Conservation (phyloP, 2,329 filamentous ascomycete species). For the Aspergillus sojae region DNA sequence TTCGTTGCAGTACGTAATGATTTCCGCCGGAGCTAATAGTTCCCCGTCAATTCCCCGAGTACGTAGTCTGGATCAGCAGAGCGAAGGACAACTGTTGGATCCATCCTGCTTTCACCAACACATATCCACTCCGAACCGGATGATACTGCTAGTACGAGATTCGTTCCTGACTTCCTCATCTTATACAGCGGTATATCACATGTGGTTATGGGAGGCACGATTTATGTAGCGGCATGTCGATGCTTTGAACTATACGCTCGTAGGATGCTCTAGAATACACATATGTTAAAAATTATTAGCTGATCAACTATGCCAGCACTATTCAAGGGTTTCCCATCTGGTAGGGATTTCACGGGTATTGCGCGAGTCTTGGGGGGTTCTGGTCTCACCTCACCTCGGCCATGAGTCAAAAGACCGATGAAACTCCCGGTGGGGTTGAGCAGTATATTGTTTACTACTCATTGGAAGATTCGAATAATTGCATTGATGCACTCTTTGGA, state of each 20-base stretch:
- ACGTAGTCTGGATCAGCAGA: background rate
- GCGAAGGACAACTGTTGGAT: background rate
- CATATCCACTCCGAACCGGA: background rate
- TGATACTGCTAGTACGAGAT: background rate
- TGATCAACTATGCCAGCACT: background rate
- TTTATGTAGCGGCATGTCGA: background rate
- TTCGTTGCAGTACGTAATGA: background rate
- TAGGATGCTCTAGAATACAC: background rate
- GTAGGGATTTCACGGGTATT: background rate
- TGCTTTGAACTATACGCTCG: background rate
- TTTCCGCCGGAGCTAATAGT: background rate
- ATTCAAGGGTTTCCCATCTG: background rate
- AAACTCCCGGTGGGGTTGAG: background rate
- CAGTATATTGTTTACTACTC: background rate
- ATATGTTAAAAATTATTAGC: background rate
- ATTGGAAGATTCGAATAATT: background rate
- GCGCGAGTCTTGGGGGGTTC: background rate
- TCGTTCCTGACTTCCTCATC: background rate
- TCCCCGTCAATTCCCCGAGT: background rate
- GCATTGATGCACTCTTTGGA: background rate
- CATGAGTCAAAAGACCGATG: background rate
- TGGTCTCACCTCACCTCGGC: constrained; percentile 1
- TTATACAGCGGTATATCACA: background rate
- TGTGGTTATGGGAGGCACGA: background rate
- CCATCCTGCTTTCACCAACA: background rate